phyloP scores from a whole-genome alignment of 495 filamentous ascomycete genomes.

The Viridothelium virens region DNA sequence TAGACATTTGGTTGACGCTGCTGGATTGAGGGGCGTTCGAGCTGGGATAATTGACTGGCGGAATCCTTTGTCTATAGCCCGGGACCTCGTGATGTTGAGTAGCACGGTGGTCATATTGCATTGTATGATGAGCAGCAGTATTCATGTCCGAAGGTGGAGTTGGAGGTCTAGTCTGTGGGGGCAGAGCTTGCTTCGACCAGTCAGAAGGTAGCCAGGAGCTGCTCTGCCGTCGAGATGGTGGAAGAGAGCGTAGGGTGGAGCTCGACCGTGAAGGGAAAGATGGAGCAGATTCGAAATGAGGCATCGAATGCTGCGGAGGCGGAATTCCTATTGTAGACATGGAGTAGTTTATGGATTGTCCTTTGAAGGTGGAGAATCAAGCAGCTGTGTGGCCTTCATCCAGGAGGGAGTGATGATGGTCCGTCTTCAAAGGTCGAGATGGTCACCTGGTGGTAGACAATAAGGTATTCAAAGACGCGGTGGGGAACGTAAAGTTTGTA shows the following conservation, averaged over 20 bases:
- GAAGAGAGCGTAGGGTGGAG: background rate
- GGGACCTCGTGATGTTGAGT: constrained; percentile 2
- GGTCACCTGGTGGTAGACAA: background rate
- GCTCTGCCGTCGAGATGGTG: constrained; percentile 2
- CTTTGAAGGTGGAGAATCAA: background rate
- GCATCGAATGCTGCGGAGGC: constrained; percentile 5
- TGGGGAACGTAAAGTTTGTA: constrained; percentile 8
- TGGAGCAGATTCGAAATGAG: background rate
- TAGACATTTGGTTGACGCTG: constrained; percentile 9
- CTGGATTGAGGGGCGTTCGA: background rate
- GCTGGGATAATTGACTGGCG: constrained; percentile 22
- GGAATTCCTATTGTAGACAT: constrained; percentile 4
- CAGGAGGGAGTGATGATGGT: background rate
- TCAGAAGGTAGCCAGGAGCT: background rate
- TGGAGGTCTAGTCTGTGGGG: constrained; percentile 1
- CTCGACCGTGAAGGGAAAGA: background rate
- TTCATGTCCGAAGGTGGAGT: constrained; percentile 15
- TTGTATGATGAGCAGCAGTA: constrained; percentile 6
- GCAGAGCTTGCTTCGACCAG: constrained; percentile 4
- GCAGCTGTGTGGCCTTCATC: background rate
- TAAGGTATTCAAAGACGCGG: background rate
- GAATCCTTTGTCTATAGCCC: constrained; percentile 22
- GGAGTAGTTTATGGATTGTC: background rate
- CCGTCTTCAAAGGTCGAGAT: background rate
- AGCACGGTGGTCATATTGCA: background rate